Conservation (phyloP, 2,329 filamentous ascomycete species). For the Aspergillus sp. region DNA sequence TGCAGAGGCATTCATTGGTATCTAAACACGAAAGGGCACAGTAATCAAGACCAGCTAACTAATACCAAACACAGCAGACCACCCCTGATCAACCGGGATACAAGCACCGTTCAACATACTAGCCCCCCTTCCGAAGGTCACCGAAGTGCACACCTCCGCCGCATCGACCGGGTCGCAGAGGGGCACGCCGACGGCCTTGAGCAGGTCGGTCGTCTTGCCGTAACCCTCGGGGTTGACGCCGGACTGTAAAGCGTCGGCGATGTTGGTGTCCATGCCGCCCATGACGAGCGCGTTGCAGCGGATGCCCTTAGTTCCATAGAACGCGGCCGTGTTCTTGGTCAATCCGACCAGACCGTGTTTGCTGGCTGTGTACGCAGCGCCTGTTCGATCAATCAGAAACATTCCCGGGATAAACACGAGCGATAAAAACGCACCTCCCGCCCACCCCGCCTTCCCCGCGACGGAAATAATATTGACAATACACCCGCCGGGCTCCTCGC, state of each 20-base stretch:
- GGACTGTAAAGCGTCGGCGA: conserved; percentile 35
- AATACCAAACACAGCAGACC: conserved; percentile 4
- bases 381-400: conserved; percentile 14
- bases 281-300: conserved; percentile 43
- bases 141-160: conserved; percentile 18
- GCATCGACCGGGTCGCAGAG: conserved; percentile 17
- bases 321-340: conserved; percentile 49
- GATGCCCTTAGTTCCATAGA: conserved; percentile 47
- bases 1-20: no score
- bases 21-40: no score
- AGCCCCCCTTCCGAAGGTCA: conserved; percentile 17
- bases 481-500: conserved; percentile 29
- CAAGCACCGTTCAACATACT: conserved; percentile 21
- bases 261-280: conserved; percentile 50
- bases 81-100: conserved; percentile 22
- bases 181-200: conserved; percentile 8
- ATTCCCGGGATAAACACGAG: background rate
- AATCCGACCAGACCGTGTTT: conserved; percentile 48
- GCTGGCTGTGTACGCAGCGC: conserved; percentile 44
- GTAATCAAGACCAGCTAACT: no score
- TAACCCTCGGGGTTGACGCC: conserved; percentile 18
- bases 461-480: conserved; percentile 48
- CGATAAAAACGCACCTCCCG: conserved; percentile 26
- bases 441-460: conserved; percentile 36
- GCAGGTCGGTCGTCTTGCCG: conserved; percentile 9